Evolutionary conservation across 257 asterid species (phyloP), one percentile per base, ranked within the genome.

Genomic region (Solanum sparsipilum): DNA sequence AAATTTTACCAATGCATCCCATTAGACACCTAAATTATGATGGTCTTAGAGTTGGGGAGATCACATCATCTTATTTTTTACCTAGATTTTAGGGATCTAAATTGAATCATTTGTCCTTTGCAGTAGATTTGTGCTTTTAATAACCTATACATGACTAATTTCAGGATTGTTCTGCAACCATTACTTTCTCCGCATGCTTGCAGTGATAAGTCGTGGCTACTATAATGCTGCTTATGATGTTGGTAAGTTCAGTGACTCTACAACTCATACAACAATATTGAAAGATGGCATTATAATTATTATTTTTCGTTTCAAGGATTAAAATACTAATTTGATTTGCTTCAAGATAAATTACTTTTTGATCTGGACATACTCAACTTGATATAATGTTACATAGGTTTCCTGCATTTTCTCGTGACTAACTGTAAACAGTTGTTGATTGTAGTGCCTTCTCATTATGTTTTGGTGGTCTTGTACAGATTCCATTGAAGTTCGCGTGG

Each of bases 141-240:
- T 46, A 27, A 44, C 41, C 39, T 46, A 27, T 81, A 9, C 85
- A 21, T 86, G 84, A 72, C 36, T n/a, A 73, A 20, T 86, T 86
- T 48, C 88, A 96, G 99, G 98, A 89, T 89, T 90, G 83, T 97
- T 92, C 89, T 97, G 99, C 85, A 97, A 97, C 89, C 98, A 97
- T 89, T 95, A 96, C 90, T 97, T 97, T 90, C 98, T 97, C 81
- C 94, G 92, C 90, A 93, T 92, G 98, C 99, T 95, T 90, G 98
- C 98, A 83, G 89, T 87, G 87, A 91, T 93, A 89, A 91, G 98
- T 58, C 92, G 82, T 84, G 99, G 99, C 48, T 93, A 89, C 87
- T 91, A 96, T 91, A 96, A 88, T 25, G 94, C 94, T 82, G 94
- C 94, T 60, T 89, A 72, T 91, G 96, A 93, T 88, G 88, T 90